Conservation (phyloP, 1,284 basidiomycete species). For the Ustilago vetiveriae region DNA sequence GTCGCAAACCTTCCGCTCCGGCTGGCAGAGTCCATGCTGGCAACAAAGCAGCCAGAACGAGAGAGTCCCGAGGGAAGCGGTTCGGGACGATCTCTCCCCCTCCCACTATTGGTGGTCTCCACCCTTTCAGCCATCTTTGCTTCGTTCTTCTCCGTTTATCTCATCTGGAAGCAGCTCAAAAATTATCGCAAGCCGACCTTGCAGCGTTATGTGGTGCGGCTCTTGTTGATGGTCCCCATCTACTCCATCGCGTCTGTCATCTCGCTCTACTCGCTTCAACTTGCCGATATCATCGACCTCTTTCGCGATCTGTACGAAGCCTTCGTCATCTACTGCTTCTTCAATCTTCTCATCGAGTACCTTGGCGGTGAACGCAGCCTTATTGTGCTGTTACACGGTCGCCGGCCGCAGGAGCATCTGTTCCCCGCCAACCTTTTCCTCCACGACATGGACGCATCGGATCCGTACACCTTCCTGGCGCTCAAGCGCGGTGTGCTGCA, state of each 20-base stretch:
- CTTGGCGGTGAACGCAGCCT: slow-evolving; percentile 92
- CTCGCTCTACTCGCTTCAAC: slow-evolving; percentile 90
- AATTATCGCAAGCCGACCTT: slow-evolving; percentile 65
- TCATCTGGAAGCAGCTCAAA: slow-evolving; percentile 87
- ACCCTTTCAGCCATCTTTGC: slow-evolving; percentile 74
- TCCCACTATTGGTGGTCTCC: slow-evolving; percentile 72
- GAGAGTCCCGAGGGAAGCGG: slow-evolving; percentile 63
- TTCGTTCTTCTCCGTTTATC: slow-evolving; percentile 80
- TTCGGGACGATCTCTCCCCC: slow-evolving; percentile 70
- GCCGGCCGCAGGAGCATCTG: slow-evolving; percentile 84
- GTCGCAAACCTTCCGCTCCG: slow-evolving; percentile 5
- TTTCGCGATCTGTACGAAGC: slow-evolving; percentile 96
- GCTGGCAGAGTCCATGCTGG: slow-evolving; percentile 5
- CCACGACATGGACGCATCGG: slow-evolving; percentile 61
- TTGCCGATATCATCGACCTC: slow-evolving; percentile 94
- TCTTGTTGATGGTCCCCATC: slow-evolving; percentile 96
- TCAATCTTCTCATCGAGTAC: slow-evolving; percentile 71
- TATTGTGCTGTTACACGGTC: slow-evolving; percentile 87
- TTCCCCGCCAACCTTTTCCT: slow-evolving; percentile 76
- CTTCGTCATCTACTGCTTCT: slow-evolving; percentile 87
- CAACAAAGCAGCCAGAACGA: slow-evolving; percentile 12
- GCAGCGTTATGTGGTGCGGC: slow-evolving; percentile 86
- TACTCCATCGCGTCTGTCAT: slow-evolving; percentile 91
- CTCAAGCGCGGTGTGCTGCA: slow-evolving; percentile 94
- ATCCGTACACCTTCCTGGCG: slow-evolving; percentile 86